Base-by-base conservation (phyloP, 2,329 filamentous ascomycete genomes). In the Gnomoniopsis sp. region DNA sequence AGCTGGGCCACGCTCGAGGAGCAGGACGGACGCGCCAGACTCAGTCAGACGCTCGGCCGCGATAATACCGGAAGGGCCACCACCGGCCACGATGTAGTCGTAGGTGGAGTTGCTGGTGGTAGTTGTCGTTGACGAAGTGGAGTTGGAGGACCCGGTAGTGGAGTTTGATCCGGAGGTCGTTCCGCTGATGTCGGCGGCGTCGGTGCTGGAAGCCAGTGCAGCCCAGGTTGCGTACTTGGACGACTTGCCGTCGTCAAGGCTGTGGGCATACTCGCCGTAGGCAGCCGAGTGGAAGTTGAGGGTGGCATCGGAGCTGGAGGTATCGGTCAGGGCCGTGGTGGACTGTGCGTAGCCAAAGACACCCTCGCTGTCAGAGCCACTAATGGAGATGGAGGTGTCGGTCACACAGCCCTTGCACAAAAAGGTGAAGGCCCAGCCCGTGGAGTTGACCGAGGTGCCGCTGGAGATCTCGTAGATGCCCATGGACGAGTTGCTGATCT, bases 361-460 rank as follows among this genome's bases (percentile, higher is more conserved):
- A 11, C 49, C 49, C 56, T 64, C 36, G 26, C 62, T 63, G 22
- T 60, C 64, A 19, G 69, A 61, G 36, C 66, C 58, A 11, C 67
- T 64, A 38, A 70, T 67, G 47, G 67, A 65, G 33, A 65, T 64
- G 1, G 67, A 63, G 56, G 71, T 70, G 4, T 63, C 62, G 11
- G 65, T 68, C 53, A 74, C 66, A 63, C 75, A 77, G 49, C 69
- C 69, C 52, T 68, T 66, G 68, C 79, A 82, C 46, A 81, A 69
- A 68, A 80, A 82, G 11, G 79, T 81, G 63, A 76, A 78, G 7
- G 72, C 74, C 67, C 75, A 75, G 65, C 79, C 74, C 2, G 78
- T 81, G 53, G 65, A 68, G 68, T 80, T 81, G 59, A 77, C 65
- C 57, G 75, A 78, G 15, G 76, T 79, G 8, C 77, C 77, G 17